Base-by-base conservation (phyloP, 2,329 filamentous ascomycete genomes). In the Curvularia verruculosa region DNA sequence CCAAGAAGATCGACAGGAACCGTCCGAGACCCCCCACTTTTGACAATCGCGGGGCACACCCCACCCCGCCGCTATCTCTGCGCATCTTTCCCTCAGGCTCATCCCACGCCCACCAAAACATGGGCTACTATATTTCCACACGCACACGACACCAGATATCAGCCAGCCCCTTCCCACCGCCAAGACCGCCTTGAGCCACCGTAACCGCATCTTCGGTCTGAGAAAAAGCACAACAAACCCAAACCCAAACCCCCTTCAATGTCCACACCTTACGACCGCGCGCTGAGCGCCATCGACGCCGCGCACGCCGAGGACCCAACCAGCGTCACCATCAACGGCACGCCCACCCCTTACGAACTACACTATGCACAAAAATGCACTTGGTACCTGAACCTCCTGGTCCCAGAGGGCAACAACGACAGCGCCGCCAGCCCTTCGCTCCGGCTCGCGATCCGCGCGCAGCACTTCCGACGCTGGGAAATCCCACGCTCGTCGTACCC, bases 401-500 rank as follows among this genome's bases (percentile, higher is more conserved):
- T n/a, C n/a, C n/a, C n/a, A n/a, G n/a, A n/a, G n/a, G n/a, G n/a
- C n/a, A n/a, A n/a, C n/a, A n/a, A n/a, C n/a, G n/a, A n/a, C n/a
- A n/a, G n/a, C n/a, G n/a, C n/a, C n/a, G n/a, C n/a, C 60, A 77
- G 78, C 8, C 86, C 90, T 0, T 65, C 80, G 26, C 81, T 96
- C 52, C 86, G 86, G 60, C 82, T 95, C 45, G 92, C 92, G 18
- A 89, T 92, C 64, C 87, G 91, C 63, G 91, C 91, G 10, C 92
- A 96, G 75, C 92, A 96, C 76, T 90, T 96, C 68, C 85, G 88
- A 51, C 87, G 90, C 77, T 96, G 91, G 91, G 90, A 96, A 77
- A 85, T 94, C 1, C 90, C 91, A 0, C 87, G 91, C 47, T 79
- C 81, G 62, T 84, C 82, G 36, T 94, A 90, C 75, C 90, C 91